phyloP scores from a whole-genome alignment of 2,329 filamentous ascomycete genomes.

The Penicillium sp. region DNA sequence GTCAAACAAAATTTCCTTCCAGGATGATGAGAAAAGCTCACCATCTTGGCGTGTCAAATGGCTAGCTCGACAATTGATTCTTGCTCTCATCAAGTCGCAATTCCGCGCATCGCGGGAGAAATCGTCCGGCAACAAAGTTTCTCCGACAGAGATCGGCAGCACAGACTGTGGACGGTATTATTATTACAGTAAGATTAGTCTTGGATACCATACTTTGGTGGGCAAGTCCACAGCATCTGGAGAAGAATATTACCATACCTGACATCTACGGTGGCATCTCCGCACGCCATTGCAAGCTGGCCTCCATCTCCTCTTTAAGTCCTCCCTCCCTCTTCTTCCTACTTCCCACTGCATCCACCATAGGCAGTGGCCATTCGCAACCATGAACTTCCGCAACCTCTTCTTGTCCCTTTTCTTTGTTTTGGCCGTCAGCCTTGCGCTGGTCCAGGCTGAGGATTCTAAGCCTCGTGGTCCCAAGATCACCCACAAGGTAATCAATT shows the following conservation, averaged over 20 bases:
- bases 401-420: slow-evolving; percentile 71
- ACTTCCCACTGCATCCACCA: slow-evolving; percentile 19
- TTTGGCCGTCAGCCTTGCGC: slow-evolving; percentile 68
- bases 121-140: slow-evolving; percentile 38
- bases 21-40: slow-evolving; percentile 13
- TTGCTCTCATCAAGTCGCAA: slow-evolving; percentile 14
- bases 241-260: slow-evolving; percentile 6
- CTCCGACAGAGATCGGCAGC: slow-evolving; percentile 26
- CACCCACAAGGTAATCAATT: slow-evolving; percentile 72
- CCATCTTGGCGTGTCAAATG: slow-evolving; percentile 33
- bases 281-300: slow-evolving; percentile 41
- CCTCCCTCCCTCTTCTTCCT: slow-evolving; percentile 19
- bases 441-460: slow-evolving; percentile 73
- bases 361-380: slow-evolving; percentile 28
- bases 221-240: too few species aligned
- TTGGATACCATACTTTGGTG: not conserved
- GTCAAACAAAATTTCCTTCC: not conserved
- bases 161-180: slow-evolving; percentile 1
- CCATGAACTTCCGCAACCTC: slow-evolving; percentile 39
- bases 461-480: slow-evolving; percentile 77
- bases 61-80: slow-evolving; percentile 12
- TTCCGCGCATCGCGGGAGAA: slow-evolving; percentile 33
- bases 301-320: slow-evolving; percentile 24
- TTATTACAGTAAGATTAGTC: slow-evolving; percentile 1
- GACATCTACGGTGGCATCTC: slow-evolving; percentile 14